These are phyloP conservation scores for Volvox reticuliferus DNA, from an alignment of 139 green algal species.

Conservation along the genomic window DNA sequence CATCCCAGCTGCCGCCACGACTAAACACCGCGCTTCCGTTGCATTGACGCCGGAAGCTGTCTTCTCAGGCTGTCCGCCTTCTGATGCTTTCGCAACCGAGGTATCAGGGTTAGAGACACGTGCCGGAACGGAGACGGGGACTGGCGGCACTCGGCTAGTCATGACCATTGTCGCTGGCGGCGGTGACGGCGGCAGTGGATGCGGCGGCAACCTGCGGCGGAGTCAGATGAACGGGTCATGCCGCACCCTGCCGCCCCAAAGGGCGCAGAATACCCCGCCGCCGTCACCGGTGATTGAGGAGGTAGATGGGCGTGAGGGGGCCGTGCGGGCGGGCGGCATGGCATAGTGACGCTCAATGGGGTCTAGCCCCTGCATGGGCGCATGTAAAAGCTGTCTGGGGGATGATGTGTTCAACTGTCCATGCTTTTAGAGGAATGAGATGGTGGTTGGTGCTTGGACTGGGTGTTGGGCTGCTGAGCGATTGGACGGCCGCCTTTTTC, in stretches of 20 bases:
- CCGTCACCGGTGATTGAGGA: conserved; percentile 17
- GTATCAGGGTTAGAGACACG: neutral
- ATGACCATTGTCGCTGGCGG: no score
- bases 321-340: no score
- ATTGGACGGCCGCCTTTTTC: no score
- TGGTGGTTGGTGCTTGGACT: no score
- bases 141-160: neutral
- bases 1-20: neutral
- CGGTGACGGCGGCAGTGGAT: neutral
- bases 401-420: no score
- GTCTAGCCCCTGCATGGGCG: no score
- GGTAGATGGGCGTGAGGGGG: neutral
- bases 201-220: no score
- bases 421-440: no score
- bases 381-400: no score
- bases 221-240: neutral
- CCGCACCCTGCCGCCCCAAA: neutral
- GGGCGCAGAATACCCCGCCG: neutral
- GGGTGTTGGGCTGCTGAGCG: no score
- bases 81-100: neutral
- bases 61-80: no score
- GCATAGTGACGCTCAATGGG: no score
- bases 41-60: neutral
- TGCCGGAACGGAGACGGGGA: neutral
- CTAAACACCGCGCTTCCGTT: neutral